Percentiles rank a stretch among this genome's conserved stretches.
These are phyloP conservation scores for Eucalyptus brandiana DNA, from an alignment of 345 rosid genomes.

Conservation along the genomic window DNA sequence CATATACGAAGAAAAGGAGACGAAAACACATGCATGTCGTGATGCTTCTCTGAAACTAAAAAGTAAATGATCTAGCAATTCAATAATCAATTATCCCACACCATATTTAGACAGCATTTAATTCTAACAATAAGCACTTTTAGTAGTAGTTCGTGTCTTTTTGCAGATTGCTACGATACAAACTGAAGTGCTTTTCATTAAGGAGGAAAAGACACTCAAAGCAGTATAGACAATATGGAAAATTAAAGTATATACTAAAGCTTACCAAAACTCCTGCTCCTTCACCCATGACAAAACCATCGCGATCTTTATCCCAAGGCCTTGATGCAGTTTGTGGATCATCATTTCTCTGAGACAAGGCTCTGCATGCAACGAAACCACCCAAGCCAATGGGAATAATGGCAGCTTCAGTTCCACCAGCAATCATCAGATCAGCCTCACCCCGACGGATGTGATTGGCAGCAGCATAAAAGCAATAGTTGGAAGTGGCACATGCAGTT, in stretches of 20 bases:
- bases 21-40: neutral
- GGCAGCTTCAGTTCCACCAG: slow-evolving; percentile 99
- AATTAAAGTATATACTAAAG: neutral
- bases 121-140: neutral
- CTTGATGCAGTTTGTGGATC: slow-evolving; percentile 97
- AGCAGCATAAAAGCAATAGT: slow-evolving; percentile 96
- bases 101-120: neutral
- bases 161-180: neutral
- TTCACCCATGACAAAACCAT: slow-evolving; percentile 99
- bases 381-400: slow-evolving; percentile 95
- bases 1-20: neutral
- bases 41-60: neutral
- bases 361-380: slow-evolving; percentile 97
- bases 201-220: neutral
- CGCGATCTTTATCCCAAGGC: slow-evolving; percentile 95
- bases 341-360: slow-evolving; percentile 94
- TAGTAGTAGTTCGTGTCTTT: neutral
- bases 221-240: neutral
- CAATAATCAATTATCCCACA: neutral
- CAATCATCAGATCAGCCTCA: slow-evolving; percentile 97
- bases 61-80: neutral
- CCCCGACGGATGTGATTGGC: slow-evolving; percentile 98
- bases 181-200: neutral
- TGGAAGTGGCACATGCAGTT: slow-evolving; percentile 96
- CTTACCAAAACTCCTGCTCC: slow-evolving; percentile 97